These are phyloP conservation scores for Pichia norvegensis DNA, from an alignment of 1,139 yeast species.

Conservation along the genomic window DNA sequence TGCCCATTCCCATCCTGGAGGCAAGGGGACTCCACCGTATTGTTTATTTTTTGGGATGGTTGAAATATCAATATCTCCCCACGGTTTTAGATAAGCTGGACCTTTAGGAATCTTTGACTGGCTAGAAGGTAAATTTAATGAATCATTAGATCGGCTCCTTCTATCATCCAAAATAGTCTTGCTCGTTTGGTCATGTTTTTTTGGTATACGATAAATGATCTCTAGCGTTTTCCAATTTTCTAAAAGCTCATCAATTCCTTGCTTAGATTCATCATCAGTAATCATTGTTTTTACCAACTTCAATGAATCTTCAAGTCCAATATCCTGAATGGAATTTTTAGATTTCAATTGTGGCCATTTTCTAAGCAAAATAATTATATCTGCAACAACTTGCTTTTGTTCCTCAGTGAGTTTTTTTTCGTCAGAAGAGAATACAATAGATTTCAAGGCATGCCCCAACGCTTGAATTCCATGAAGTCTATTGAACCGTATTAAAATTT, in stretches of 20 bases:
- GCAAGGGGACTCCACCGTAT: conserved; percentile 32
- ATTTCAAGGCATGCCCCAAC: conserved; percentile 51
- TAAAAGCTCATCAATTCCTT: conserved; percentile 40
- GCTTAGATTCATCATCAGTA: conserved; percentile 27
- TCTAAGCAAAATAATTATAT: conserved; percentile 50
- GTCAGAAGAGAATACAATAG: conserved; percentile 23
- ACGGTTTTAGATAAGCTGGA: conserved; percentile 10
- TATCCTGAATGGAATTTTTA: conserved; percentile 70
- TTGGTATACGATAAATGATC: conserved; percentile 80
- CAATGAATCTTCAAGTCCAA: conserved; percentile 64
- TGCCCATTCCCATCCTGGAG: conserved; percentile 50
- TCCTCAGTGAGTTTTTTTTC: conserved; percentile 24
- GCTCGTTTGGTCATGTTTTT: conserved; percentile 24
- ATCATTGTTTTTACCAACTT: conserved; percentile 27
- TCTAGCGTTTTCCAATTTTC: conserved; percentile 68
- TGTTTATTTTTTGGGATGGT: conserved; percentile 14
- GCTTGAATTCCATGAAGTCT: conserved; percentile 85
- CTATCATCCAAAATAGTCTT: conserved; percentile 28
- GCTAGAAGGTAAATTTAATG: neutral
- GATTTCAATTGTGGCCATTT: conserved; percentile 73
- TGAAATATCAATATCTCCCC: conserved; percentile 16
- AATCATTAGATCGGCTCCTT: conserved; percentile 25
- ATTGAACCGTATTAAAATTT: conserved; percentile 54
- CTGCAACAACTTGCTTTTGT: conserved; percentile 34
- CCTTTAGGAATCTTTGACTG: conserved; percentile 11